These are phyloP conservation scores for Debaryomyces hansenii DNA, from an alignment of 805 yeast genomes.

Conservation along the genomic window DNA sequence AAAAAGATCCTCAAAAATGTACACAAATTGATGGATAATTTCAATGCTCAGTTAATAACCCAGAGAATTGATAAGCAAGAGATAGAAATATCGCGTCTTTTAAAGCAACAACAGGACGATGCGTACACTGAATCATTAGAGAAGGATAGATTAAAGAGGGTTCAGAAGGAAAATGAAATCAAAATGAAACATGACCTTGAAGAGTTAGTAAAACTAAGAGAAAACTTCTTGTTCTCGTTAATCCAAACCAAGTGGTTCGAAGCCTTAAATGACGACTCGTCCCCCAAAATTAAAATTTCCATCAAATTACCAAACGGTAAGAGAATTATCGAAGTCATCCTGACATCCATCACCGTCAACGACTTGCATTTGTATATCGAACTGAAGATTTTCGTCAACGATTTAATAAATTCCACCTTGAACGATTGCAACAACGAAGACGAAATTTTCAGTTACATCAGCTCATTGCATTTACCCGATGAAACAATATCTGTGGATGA, in stretches of 20 bases:
- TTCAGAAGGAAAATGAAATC: slow-evolving; percentile 34
- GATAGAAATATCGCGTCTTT: slow-evolving; percentile 36
- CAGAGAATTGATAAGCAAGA: slow-evolving; percentile 40
- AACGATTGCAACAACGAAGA: slow-evolving; percentile 13
- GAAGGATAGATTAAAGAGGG: slow-evolving; percentile 55
- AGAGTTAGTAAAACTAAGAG: slow-evolving; percentile 11
- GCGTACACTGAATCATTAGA: slow-evolving; percentile 42
- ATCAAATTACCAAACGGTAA: slow-evolving; percentile 56
- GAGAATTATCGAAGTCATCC: slow-evolving; percentile 46
- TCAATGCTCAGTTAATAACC: slow-evolving; percentile 39
- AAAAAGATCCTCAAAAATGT: slow-evolving; percentile 27
- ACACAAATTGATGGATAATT: slow-evolving; percentile 24
- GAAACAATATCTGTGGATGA: slow-evolving; percentile 15
- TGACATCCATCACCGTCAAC: slow-evolving; percentile 33
- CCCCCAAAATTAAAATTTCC: slow-evolving; percentile 39
- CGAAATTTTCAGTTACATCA: slow-evolving; percentile 10
- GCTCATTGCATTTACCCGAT: not conserved
- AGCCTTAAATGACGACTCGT: slow-evolving; percentile 5
- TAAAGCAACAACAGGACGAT: slow-evolving; percentile 44
- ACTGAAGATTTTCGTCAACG: slow-evolving; percentile 26
- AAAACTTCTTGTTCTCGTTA: slow-evolving; percentile 18
- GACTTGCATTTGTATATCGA: slow-evolving; percentile 55
- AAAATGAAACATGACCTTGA: slow-evolving; percentile 5
- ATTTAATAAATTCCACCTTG: not conserved
- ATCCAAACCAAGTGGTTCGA: slow-evolving; percentile 13